Conservation (phyloP, 148 eudicot genomes). For the Arctostaphylos glauca region DNA sequence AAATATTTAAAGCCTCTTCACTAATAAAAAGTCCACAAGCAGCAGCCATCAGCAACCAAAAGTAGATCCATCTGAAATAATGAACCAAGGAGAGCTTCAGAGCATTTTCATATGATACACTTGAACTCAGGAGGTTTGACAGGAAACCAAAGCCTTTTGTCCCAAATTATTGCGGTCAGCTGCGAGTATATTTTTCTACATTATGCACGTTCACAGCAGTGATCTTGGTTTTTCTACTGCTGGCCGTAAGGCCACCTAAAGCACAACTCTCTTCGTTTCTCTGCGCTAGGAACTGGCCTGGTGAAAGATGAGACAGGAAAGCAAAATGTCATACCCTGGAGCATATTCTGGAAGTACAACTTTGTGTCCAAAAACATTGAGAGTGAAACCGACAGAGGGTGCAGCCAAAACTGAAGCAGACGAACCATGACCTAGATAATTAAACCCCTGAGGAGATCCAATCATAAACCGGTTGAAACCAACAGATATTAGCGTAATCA, state of each 20-base stretch:
- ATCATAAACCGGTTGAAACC: slow-evolving; percentile 40
- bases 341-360: slow-evolving; percentile 76
- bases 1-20: slow-evolving; percentile 98
- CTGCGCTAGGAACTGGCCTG: background rate
- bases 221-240: background rate
- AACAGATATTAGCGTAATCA: slow-evolving; percentile 58
- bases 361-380: slow-evolving; percentile 69
- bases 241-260: background rate
- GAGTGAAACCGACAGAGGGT: slow-evolving; percentile 57
- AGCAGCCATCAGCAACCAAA: slow-evolving; percentile 98
- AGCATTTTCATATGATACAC: background rate
- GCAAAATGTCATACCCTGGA: slow-evolving; percentile 61
- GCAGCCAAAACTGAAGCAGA: slow-evolving; percentile 46
- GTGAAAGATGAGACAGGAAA: background rate
- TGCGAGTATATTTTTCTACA: background rate
- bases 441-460: slow-evolving; percentile 54
- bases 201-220: background rate
- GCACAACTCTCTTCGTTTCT: background rate
- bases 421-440: slow-evolving; percentile 46
- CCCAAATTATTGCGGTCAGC: background rate
- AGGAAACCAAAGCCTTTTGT: background rate
- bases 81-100: background rate
- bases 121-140: background rate
- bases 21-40: slow-evolving; percentile 89
- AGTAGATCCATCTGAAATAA: slow-evolving; percentile 76